phyloP scores from a whole-genome alignment of 1,139 yeast species.

The Yamadazyma friedrichii region DNA sequence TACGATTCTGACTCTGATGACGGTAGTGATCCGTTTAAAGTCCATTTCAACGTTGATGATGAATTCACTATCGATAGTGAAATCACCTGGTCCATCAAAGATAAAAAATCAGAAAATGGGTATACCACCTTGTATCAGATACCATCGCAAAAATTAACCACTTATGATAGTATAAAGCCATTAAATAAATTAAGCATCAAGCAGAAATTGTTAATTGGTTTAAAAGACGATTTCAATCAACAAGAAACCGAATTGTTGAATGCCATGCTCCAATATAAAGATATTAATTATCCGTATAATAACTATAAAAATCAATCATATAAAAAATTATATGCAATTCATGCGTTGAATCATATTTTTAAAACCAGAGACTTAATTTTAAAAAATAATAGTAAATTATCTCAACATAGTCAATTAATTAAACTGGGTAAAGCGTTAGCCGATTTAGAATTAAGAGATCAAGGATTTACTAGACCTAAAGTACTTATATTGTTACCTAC shows the following conservation, averaged over 20 bases:
- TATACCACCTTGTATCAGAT: conserved; percentile 27
- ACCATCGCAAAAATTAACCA: conserved; percentile 27
- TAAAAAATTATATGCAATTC: conserved; percentile 65
- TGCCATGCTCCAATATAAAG: conserved; percentile 72
- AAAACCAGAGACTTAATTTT: conserved; percentile 83
- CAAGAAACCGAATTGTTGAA: conserved; percentile 36
- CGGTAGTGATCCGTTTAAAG: conserved; percentile 64
- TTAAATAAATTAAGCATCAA: conserved; percentile 23
- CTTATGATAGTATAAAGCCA: conserved; percentile 10
- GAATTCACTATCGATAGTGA: conserved; percentile 38
- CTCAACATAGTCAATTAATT: conserved; percentile 41
- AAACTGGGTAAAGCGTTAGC: conserved; percentile 39
- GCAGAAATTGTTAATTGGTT: conserved; percentile 23
- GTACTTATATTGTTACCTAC: conserved; percentile 83
- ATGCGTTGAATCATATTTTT: conserved; percentile 76
- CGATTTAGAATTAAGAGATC: conserved; percentile 73
- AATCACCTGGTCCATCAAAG: conserved; percentile 27
- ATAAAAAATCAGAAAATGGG: conserved; percentile 18
- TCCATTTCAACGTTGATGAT: conserved; percentile 61
- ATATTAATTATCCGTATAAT: conserved; percentile 61
- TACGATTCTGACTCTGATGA: conserved; percentile 32
- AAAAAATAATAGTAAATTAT: conserved; percentile 66
- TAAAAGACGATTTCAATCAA: conserved; percentile 21
- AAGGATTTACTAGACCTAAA: conserved; percentile 94
- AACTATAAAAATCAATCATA: conserved; percentile 45